Evolutionary conservation across 2,329 filamentous ascomycete species (phyloP), one percentile per base, ranked within the genome.

Genomic region (Microdochium nivale): DNA sequence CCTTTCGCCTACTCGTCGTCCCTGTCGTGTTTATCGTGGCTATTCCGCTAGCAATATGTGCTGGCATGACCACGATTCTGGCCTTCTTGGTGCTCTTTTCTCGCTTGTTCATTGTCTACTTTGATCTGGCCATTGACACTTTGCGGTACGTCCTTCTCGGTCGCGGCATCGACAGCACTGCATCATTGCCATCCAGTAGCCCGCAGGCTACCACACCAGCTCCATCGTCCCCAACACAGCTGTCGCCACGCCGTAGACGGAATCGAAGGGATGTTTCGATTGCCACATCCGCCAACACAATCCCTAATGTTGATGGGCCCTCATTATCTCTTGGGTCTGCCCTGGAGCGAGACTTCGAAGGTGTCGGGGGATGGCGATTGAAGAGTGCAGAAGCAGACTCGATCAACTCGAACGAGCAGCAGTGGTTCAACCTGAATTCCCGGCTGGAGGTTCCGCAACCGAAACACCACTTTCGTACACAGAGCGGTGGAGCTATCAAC

Each of bases 21-120:
- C 82, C 83, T n/a, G 74, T 85, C 59, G 70, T 87, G 56, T 74
- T 81, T 60, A 56, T 85, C 56, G 71, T 84, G 60, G 83, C 82
- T 23, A 67, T 86, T 13, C 84, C 84, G 9, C 73, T 87, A 50
- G 75, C 80, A 58, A 62, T 86, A 49, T 77, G 83, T 51, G 84
- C 84, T 50, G 77, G 75, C 55, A 67, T 86, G 56, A 87, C 84
- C 30, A 82, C 83, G 51, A 75, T 74, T 3, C 58, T 86, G 48
- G 81, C 84, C 37, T 79, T 84, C 56, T 71, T 77, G 35, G 72
- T 85, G 33, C 75, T 88, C 48, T 74, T 80, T 60, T 67, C 84
- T 55, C 77, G 83, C 24, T 76, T 84, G 24, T 69, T 78, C 47
- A 62, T 85, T 49, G 77, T 86, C 52, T 87, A 86, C 61, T 67